These are phyloP conservation scores for Hortaea sp. DNA, from an alignment of 2,329 filamentous ascomycete species.

Conservation along the genomic window DNA sequence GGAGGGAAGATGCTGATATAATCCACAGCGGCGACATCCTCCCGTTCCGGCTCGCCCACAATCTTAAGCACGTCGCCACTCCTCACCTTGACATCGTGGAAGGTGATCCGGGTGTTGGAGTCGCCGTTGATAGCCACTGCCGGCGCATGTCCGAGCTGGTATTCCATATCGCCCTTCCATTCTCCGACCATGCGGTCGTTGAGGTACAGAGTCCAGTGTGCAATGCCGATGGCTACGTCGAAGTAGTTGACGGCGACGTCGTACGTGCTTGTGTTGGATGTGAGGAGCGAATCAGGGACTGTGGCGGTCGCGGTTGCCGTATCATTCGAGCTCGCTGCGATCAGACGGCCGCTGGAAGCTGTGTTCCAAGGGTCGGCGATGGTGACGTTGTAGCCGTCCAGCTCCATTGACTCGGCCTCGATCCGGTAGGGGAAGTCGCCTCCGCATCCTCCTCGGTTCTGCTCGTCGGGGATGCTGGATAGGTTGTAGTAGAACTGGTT, in stretches of 20 bases:
- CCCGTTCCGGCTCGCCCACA: slow-evolving; percentile 47
- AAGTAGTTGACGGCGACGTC: slow-evolving; percentile 58
- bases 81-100: slow-evolving; percentile 39
- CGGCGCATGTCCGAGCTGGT: slow-evolving; percentile 41
- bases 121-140: slow-evolving; percentile 54
- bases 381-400: slow-evolving; percentile 48
- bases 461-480: slow-evolving; percentile 49
- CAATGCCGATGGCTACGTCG: slow-evolving; percentile 49
- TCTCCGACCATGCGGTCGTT: slow-evolving; percentile 43
- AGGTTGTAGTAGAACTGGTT: slow-evolving; percentile 53
- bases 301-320: slow-evolving; percentile 46
- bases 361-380: slow-evolving; percentile 49
- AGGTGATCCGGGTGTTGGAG: slow-evolving; percentile 54
- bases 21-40: slow-evolving; percentile 56
- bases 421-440: slow-evolving; percentile 55
- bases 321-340: slow-evolving; percentile 48
- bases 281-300: slow-evolving; percentile 41
- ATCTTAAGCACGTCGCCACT: slow-evolving; percentile 47
- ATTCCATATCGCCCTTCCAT: slow-evolving; percentile 45
- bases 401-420: slow-evolving; percentile 56
- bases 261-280: slow-evolving; percentile 46
- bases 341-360: slow-evolving; percentile 43
- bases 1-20: slow-evolving; percentile 53
- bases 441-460: slow-evolving; percentile 43
- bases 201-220: slow-evolving; percentile 46